Conservation (phyloP, 2,329 filamentous ascomycete species). For the Aureobasidium sp. region DNA sequence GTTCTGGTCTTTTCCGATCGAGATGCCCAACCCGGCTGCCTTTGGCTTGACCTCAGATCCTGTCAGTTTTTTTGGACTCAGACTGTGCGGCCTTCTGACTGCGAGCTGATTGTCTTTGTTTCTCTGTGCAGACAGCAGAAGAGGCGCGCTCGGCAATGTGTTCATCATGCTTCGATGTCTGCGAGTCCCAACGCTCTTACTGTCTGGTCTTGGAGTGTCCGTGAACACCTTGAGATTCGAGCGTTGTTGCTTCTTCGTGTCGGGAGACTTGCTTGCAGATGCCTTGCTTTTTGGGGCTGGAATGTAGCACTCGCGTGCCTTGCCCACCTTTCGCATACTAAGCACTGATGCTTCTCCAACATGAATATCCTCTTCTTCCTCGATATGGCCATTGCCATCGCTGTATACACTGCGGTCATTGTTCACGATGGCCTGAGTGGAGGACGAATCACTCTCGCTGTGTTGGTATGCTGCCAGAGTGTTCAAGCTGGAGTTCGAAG, state of each 20-base stretch:
- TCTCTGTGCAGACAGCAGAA: neutral
- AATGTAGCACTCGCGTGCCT: constrained; percentile 6
- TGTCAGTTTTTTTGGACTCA: constrained; percentile 2
- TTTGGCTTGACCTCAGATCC: neutral
- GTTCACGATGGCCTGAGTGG: neutral
- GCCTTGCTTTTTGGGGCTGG: neutral
- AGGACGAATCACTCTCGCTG: neutral
- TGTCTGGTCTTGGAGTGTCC: neutral
- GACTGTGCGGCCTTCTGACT: neutral
- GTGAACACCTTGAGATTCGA: constrained; percentile 3
- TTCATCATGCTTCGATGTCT: neutral
- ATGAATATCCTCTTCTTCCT: neutral
- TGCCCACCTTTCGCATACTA: constrained; percentile 1
- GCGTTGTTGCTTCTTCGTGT: neutral
- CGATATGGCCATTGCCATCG: neutral
- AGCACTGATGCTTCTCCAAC: neutral
- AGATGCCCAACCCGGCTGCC: neutral
- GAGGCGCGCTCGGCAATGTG: neutral
- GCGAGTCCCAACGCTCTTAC: neutral
- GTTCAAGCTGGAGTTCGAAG: neutral
- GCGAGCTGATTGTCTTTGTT: neutral
- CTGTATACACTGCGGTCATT: neutral
- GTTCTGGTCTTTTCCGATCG: neutral
- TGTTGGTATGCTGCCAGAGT: neutral
- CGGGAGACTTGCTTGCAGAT: neutral